phyloP scores from a whole-genome alignment of 345 rosid genomes.

The Conringia planisiliqua region DNA sequence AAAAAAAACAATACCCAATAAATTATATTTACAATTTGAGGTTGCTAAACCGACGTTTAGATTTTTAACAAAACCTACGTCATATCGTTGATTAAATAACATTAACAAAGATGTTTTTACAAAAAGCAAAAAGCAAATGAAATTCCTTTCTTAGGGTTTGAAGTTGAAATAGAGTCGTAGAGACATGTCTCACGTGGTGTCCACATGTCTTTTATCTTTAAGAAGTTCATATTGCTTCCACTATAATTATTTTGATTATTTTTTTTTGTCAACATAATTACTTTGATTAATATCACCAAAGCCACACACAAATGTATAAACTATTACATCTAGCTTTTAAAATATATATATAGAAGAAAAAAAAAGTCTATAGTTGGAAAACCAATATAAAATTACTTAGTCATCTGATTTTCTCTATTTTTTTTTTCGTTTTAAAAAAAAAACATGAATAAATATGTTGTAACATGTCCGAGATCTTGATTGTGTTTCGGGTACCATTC shows the following conservation, averaged over 20 bases:
- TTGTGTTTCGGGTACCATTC: slow-evolving; percentile 32
- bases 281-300: neutral
- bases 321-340: neutral
- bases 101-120: neutral
- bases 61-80: neutral
- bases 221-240: slow-evolving; percentile 9
- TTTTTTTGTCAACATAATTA: neutral
- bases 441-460: slow-evolving; percentile 17
- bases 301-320: neutral
- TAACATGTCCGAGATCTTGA: slow-evolving; percentile 38
- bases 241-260: neutral
- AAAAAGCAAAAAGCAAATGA: slow-evolving; percentile 15
- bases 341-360: too few species aligned
- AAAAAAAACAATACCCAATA: neutral
- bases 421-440: neutral
- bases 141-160: slow-evolving; percentile 34
- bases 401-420: neutral
- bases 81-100: neutral
- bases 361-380: neutral
- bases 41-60: neutral
- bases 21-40: neutral
- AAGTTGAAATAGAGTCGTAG: slow-evolving; percentile 28
- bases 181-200: slow-evolving; percentile 37
- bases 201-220: slow-evolving; percentile 34
- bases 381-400: neutral